Base-by-base conservation (phyloP, 805 yeast species). In the Yarrowia sp. region DNA sequence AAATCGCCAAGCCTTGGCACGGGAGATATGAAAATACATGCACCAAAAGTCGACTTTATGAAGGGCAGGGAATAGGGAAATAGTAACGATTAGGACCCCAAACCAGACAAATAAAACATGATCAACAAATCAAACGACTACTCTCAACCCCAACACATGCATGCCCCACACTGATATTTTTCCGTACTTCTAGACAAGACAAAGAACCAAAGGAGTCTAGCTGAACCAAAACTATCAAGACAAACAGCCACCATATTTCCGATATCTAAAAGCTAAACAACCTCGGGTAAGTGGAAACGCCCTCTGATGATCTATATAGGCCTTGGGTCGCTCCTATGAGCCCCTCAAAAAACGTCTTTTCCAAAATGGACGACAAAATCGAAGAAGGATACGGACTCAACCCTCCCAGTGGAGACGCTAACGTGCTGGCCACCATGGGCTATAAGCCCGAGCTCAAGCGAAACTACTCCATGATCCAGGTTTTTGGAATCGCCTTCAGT, bases 401-500 rank as follows among this genome's bases (percentile, higher is more conserved):
- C 26, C 36, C 36, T 17, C 21, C n/a, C 24, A 14, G 35, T 7
- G 58, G 41, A 33, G 58, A 51, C 32, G 58, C 58, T 41, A 51
- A 51, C 30, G 58, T 51, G 19, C 58, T 51, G 30, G 58, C 58
- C n/a, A 51, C 58, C 5, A 51, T 51, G 58, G 92, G 92, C 16
- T 87, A 88, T 73, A 85, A 85, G 71, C 88, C 86, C 71, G 92
- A 88, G 71, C 77, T 87, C 59, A 79, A 79, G 48, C 81, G 92
- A 74, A 80, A 80, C 41, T 87, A 85, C 71, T 79, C 86, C 3
- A 82, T 87, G 1, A 65, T 84, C 48, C 88, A 85, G 73, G 85
- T 86, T 22, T 87, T 87, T 71, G 90, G 89, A 64, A 83, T 87
- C 65, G 88, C 90, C 3, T 87, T 85, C 71, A 81, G 86, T 19